phyloP scores from a whole-genome alignment of 2,329 filamentous ascomycete species.

The Geoglossum cookeanum region DNA sequence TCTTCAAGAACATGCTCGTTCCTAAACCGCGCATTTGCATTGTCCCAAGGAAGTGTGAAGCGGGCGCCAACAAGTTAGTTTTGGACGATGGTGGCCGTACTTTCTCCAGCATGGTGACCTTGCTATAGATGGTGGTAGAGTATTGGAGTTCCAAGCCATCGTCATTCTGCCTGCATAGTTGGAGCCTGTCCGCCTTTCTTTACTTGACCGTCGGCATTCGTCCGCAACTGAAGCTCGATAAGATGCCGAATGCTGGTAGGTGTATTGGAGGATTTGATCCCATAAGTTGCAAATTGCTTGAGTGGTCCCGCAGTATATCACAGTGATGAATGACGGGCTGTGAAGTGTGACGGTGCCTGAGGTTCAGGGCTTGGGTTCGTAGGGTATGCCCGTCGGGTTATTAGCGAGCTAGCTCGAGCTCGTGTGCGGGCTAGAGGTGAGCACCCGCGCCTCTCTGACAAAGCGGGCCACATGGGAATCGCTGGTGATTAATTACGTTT shows the following conservation, averaged over 20 bases:
- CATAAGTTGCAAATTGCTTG: too few species aligned
- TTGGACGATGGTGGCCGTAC: slow-evolving; percentile 54
- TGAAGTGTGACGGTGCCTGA: too few species aligned
- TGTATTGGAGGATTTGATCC: slow-evolving; percentile 93
- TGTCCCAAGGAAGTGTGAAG: slow-evolving; percentile 75
- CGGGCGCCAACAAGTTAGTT: slow-evolving; percentile 79
- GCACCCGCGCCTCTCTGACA: too few species aligned
- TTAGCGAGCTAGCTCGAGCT: too few species aligned
- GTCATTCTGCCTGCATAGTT: slow-evolving; percentile 54
- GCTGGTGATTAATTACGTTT: too few species aligned
- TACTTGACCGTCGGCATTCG: slow-evolving; percentile 6
- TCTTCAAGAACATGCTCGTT: slow-evolving; percentile 41
- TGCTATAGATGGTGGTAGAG: slow-evolving; percentile 63
- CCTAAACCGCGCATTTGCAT: slow-evolving; percentile 29
- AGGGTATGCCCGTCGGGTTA: too few species aligned
- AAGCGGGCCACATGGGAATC: too few species aligned
- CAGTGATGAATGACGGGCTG: too few species aligned
- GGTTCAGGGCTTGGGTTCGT: too few species aligned
- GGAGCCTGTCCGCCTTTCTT: slow-evolving; percentile 69
- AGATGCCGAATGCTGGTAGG: slow-evolving; percentile 86
- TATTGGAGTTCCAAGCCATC: slow-evolving; percentile 46
- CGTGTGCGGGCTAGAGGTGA: too few species aligned
- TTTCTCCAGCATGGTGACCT: slow-evolving; percentile 66
- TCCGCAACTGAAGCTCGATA: slow-evolving; percentile 58
- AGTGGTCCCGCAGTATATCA: too few species aligned